Conservation (phyloP, 2,329 filamentous ascomycete genomes). For the Phialophora tarda region DNA sequence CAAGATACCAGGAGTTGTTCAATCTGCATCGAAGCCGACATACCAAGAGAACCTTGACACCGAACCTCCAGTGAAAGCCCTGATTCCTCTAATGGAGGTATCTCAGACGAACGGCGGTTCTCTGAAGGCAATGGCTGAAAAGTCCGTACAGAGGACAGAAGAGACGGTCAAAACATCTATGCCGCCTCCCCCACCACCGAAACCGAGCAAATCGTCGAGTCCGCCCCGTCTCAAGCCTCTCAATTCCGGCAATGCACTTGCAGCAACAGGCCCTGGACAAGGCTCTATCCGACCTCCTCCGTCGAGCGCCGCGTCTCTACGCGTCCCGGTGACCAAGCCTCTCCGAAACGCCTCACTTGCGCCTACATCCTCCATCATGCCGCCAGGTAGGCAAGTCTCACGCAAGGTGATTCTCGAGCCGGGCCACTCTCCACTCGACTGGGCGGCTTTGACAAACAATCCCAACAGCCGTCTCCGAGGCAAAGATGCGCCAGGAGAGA, state of each 20-base stretch:
- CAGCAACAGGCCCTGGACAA: constrained; percentile 38
- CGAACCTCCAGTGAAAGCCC: background rate
- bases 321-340: constrained; percentile 44
- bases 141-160: constrained; percentile 7
- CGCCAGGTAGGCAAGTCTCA: constrained; percentile 55
- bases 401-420: constrained; percentile 77
- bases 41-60: background rate
- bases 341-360: constrained; percentile 36
- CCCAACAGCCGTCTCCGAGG: constrained; percentile 70
- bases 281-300: constrained; percentile 49
- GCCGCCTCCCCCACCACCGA: constrained; percentile 35
- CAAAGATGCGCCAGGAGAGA: constrained; percentile 53
- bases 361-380: constrained; percentile 44
- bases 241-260: constrained; percentile 30
- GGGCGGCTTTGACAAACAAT: constrained; percentile 75
- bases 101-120: background rate
- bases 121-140: constrained; percentile 6
- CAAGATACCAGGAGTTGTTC: background rate
- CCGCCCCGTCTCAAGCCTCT: constrained; percentile 38
- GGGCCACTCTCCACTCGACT: constrained; percentile 93
- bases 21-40: background rate
- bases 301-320: constrained; percentile 52
- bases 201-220: constrained; percentile 21
- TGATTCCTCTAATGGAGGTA: background rate
- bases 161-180: constrained; percentile 39